Evolutionary conservation across 192 early-diverging fungal genomes (phyloP).

Genomic region (Backusella macrospora): DNA sequence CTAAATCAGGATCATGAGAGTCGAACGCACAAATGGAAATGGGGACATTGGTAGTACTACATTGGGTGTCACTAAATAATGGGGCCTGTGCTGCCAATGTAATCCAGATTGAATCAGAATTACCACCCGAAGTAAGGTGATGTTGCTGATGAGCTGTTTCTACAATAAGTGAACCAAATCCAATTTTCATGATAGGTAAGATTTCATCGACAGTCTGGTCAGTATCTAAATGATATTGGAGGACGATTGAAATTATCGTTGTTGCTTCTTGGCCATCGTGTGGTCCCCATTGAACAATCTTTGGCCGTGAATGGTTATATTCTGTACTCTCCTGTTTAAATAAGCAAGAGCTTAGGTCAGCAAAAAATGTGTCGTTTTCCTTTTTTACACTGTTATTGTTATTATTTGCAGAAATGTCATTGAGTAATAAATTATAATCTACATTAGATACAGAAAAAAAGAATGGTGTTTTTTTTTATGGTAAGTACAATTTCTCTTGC

Average conservation of each 20-base stretch:
- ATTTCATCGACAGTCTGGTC: not conserved
- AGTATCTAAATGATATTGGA: not conserved
- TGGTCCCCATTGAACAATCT: conserved; percentile 11
- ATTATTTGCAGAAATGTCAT: not conserved
- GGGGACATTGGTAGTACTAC: not conserved
- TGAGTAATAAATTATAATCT: conserved; percentile 19
- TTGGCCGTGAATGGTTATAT: not conserved
- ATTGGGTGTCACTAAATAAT: not conserved
- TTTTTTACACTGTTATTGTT: not conserved
- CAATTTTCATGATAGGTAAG: not conserved
- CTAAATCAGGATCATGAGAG: conserved; percentile 5
- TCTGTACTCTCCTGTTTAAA: conserved; percentile 8
- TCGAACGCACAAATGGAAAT: conserved; percentile 9
- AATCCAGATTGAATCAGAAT: not conserved
- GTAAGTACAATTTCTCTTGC: not conserved
- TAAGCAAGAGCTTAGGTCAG: not conserved
- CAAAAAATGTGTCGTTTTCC: not conserved
- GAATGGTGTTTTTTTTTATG: not conserved
- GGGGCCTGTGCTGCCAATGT: conserved; percentile 15
- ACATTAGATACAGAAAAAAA: not conserved
- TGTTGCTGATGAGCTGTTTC: conserved; percentile 16
- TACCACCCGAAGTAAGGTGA: not conserved
- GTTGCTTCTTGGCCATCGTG: conserved; percentile 18
- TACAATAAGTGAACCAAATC: conserved; percentile 1
- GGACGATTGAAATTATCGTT: conserved; percentile 1